These are phyloP conservation scores for Bisporella sp. DNA, from an alignment of 2,329 filamentous ascomycete species.

Conservation along the genomic window DNA sequence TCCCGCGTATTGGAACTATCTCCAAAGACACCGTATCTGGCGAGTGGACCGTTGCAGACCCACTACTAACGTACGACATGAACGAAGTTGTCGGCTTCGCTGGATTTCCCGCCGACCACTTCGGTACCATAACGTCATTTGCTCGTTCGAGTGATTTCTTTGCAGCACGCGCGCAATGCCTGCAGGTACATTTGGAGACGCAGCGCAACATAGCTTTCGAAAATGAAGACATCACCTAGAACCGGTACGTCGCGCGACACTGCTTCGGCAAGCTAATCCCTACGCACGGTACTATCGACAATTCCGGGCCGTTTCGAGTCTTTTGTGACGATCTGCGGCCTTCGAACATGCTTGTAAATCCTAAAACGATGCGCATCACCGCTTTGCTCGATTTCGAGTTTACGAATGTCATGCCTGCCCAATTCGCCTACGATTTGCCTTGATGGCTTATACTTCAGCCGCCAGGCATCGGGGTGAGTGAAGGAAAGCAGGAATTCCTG, in stretches of 20 bases:
- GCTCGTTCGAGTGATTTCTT: conserved; percentile 33
- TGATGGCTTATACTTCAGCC: conserved; percentile 13
- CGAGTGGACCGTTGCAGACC: conserved; percentile 22
- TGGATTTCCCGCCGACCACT: conserved; percentile 14
- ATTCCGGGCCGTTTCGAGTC: conserved; percentile 9
- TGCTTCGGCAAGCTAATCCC: conserved; percentile 8
- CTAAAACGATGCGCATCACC: conserved; percentile 9
- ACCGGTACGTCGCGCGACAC: conserved; percentile 26
- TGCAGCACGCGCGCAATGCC: conserved; percentile 31
- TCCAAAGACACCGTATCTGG: conserved; percentile 5
- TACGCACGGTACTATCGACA: conserved; percentile 2
- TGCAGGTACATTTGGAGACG: conserved; percentile 32
- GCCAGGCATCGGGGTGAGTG: conserved; percentile 13
- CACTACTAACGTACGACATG: conserved; percentile 37
- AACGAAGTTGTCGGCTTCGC: conserved; percentile 29
- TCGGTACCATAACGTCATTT: conserved; percentile 23
- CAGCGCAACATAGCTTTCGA: conserved; percentile 33
- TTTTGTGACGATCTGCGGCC: conserved; percentile 14
- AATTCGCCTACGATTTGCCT: conserved; percentile 12
- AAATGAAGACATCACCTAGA: conserved; percentile 22
- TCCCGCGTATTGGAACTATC: conserved; percentile 8
- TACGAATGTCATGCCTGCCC: conserved; percentile 12
- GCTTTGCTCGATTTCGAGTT: conserved; percentile 16
- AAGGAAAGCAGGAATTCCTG: conserved; percentile 46
- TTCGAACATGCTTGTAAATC: conserved; percentile 12